phyloP scores from a whole-genome alignment of 1,139 yeast genomes.

The Candida gigantensis region DNA sequence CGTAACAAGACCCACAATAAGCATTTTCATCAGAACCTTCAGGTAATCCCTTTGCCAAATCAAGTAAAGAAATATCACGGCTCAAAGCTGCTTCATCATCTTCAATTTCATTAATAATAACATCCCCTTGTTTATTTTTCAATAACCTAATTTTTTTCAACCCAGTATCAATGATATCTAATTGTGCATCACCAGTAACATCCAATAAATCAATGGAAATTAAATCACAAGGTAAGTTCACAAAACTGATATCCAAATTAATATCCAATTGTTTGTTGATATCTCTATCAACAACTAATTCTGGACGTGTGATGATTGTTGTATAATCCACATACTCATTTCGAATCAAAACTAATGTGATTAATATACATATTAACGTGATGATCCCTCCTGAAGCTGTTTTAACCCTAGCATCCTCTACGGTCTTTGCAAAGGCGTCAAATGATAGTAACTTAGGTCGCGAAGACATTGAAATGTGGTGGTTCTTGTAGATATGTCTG shows the following conservation, averaged over 20 bases:
- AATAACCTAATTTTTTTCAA: conserved; percentile 70
- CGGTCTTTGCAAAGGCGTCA: conserved; percentile 93
- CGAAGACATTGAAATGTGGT: conserved; percentile 9
- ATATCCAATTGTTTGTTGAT: conserved; percentile 75
- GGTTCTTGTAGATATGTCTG: not conserved
- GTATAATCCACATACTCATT: conserved; percentile 80
- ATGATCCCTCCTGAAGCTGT: conserved; percentile 90
- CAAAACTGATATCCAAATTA: conserved; percentile 79
- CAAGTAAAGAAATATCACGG: conserved; percentile 31
- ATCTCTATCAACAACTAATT: conserved; percentile 85
- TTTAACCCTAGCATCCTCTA: conserved; percentile 86
- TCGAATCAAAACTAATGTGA: conserved; percentile 62
- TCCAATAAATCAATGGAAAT: conserved; percentile 61
- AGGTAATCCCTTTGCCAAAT: conserved; percentile 37
- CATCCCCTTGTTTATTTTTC: conserved; percentile 25
- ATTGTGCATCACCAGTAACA: conserved; percentile 78
- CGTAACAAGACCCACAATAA: conserved; percentile 90
- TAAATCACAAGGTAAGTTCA: conserved; percentile 78
- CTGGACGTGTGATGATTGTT: conserved; percentile 68
- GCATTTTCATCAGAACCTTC: conserved; percentile 32
- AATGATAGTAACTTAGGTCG: conserved; percentile 59
- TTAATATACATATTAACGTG: conserved; percentile 66
- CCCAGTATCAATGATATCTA: conserved; percentile 69
- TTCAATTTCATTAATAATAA: conserved; percentile 23
- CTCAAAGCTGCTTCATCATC: conserved; percentile 33